Conservation (phyloP, 371 early-diverging fungal species). For the Circinella minor region DNA sequence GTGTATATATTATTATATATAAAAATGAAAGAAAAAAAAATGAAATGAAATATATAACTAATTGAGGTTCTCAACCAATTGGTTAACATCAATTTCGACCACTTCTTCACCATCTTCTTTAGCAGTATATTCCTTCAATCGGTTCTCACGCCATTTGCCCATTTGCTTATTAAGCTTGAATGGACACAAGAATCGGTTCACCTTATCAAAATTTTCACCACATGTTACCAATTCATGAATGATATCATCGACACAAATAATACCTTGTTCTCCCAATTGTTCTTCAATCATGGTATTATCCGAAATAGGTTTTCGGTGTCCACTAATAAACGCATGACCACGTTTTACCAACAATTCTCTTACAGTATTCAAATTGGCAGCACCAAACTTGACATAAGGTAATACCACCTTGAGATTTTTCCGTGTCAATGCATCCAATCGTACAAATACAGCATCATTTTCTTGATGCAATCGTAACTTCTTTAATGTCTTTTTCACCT, state of each 20-base stretch:
- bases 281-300: conserved; percentile 97
- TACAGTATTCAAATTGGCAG: conserved; percentile 96
- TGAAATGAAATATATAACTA: conserved; percentile 46
- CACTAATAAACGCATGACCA: conserved; percentile 94
- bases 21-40: conserved; percentile 9
- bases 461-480: conserved; percentile 96
- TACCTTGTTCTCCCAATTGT: conserved; percentile 90
- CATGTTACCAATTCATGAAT: conserved; percentile 88
- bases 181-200: conserved; percentile 97
- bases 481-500: conserved; percentile 95
- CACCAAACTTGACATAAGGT: conserved; percentile 96
- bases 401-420: conserved; percentile 95
- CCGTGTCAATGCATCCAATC: conserved; percentile 92
- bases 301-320: conserved; percentile 92
- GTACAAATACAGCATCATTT: conserved; percentile 97
- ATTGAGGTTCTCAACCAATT: conserved; percentile 95
- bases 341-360: conserved; percentile 99
- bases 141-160: conserved; percentile 96
- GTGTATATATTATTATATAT: neutral
- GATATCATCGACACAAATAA: conserved; percentile 99
- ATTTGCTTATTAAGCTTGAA: conserved; percentile 97
- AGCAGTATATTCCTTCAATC: conserved; percentile 90
- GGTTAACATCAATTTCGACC: conserved; percentile 95
- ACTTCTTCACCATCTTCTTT: conserved; percentile 95
- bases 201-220: conserved; percentile 80